Conservation (phyloP, 2,329 filamentous ascomycete genomes). For the Monilinia laxa region DNA sequence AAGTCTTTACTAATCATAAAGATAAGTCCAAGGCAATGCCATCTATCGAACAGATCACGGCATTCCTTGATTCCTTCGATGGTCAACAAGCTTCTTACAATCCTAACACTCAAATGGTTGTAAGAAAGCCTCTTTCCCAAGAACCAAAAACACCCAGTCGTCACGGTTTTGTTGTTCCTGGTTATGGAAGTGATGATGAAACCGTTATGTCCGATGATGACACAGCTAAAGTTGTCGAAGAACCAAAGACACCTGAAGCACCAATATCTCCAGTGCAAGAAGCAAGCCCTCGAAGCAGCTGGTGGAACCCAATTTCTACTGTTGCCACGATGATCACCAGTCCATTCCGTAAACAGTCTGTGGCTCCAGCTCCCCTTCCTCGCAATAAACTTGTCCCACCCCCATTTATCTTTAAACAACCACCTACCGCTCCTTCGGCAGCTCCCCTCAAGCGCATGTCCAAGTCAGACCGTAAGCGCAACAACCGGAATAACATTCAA, state of each 20-base stretch:
- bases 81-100: constrained; percentile 7
- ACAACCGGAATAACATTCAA: neutral
- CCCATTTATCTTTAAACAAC: constrained; percentile 16
- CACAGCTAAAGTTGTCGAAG: neutral
- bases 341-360: constrained; percentile 15
- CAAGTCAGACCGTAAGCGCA: constrained; percentile 22
- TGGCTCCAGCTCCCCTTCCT: neutral
- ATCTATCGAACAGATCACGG: constrained; percentile 18
- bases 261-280: neutral
- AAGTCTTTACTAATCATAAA: constrained; percentile 19
- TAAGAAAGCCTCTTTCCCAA: neutral
- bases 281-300: neutral
- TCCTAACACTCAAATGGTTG: neutral
- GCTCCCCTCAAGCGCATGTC: constrained; percentile 2
- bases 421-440: constrained; percentile 8
- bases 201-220: neutral
- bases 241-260: constrained; percentile 11
- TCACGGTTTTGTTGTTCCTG: constrained; percentile 6
- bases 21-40: constrained; percentile 20
- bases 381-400: constrained; percentile 1
- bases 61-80: constrained; percentile 21
- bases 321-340: constrained; percentile 7
- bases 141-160: neutral
- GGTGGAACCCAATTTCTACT: constrained; percentile 7
- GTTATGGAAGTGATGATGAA: neutral